Evolutionary conservation across 148 eudicot genomes (phyloP).

Genomic region (Fagopyrum homotropicum): DNA sequence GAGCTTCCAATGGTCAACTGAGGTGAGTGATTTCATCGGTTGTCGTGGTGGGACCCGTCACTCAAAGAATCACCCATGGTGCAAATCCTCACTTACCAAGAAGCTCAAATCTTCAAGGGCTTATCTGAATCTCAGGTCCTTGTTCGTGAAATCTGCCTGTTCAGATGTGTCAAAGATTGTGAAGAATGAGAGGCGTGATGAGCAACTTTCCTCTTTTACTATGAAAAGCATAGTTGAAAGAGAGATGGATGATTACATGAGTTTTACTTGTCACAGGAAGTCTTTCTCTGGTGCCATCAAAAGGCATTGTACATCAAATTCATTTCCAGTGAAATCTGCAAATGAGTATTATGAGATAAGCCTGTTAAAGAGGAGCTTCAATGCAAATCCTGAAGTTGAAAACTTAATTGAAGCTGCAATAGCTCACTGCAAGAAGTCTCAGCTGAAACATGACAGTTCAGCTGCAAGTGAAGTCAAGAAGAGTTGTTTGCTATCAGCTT

Average conservation of each 20-base stretch:
- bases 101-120: slow-evolving; percentile 50
- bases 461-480: slow-evolving; percentile 8
- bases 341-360: slow-evolving; percentile 33
- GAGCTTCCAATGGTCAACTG: slow-evolving; percentile 53
- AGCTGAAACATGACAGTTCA: slow-evolving; percentile 18
- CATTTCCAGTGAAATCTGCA: slow-evolving; percentile 27
- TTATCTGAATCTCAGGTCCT: slow-evolving; percentile 54
- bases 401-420: slow-evolving; percentile 61
- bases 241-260: slow-evolving; percentile 15
- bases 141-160: slow-evolving; percentile 45
- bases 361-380: slow-evolving; percentile 37
- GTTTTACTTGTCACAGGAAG: slow-evolving; percentile 36
- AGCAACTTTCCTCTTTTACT: slow-evolving; percentile 21
- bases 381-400: slow-evolving; percentile 43
- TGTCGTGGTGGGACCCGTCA: background rate
- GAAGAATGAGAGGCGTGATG: slow-evolving; percentile 17
- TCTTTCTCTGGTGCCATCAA: slow-evolving; percentile 58
- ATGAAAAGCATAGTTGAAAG: slow-evolving; percentile 25
- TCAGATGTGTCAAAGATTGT: slow-evolving; percentile 22
- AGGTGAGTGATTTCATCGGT: slow-evolving; percentile 27
- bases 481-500: slow-evolving; percentile 23
- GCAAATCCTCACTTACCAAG: slow-evolving; percentile 34
- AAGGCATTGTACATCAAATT: slow-evolving; percentile 32
- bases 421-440: slow-evolving; percentile 64
- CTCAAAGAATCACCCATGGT: slow-evolving; percentile 36